These are phyloP conservation scores for Paraconiothyrium sp. DNA, from an alignment of 2,329 filamentous ascomycete species.

Conservation along the genomic window DNA sequence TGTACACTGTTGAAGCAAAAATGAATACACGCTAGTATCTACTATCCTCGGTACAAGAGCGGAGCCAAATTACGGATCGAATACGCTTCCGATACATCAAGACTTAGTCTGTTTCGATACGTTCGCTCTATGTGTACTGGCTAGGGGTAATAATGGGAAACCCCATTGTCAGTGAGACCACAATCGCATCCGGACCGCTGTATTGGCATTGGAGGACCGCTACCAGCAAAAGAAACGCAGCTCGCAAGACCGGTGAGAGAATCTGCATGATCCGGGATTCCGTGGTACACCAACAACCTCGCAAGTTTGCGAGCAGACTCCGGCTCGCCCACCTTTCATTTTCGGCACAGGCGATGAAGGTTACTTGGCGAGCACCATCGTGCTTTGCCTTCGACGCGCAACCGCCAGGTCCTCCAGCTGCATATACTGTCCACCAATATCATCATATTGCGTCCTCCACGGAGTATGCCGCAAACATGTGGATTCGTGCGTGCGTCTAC, in stretches of 20 bases:
- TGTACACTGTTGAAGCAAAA: neutral
- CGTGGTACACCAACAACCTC: neutral
- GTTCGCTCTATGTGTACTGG: neutral
- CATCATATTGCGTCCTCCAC: neutral
- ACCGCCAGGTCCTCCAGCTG: neutral
- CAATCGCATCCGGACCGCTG: neutral
- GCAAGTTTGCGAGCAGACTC: neutral
- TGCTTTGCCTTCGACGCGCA: neutral
- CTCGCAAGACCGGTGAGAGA: neutral
- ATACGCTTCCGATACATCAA: neutral
- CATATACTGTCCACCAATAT: neutral
- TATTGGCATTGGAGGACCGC: conserved; percentile 5
- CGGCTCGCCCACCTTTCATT: neutral
- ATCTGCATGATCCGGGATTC: conserved; percentile 1
- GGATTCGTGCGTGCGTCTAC: conserved; percentile 6
- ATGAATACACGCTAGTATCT: neutral
- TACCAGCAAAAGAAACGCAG: neutral
- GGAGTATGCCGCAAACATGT: neutral
- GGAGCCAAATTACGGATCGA: too few relatives aligned
- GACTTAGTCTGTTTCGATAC: neutral
- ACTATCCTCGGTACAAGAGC: too few relatives aligned
- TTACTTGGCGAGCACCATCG: neutral
- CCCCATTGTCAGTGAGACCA: neutral
- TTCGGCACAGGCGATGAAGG: neutral
- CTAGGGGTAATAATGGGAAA: neutral